Conservation (phyloP, 805 yeast genomes). For the Wickerhamiella spandovensis region DNA sequence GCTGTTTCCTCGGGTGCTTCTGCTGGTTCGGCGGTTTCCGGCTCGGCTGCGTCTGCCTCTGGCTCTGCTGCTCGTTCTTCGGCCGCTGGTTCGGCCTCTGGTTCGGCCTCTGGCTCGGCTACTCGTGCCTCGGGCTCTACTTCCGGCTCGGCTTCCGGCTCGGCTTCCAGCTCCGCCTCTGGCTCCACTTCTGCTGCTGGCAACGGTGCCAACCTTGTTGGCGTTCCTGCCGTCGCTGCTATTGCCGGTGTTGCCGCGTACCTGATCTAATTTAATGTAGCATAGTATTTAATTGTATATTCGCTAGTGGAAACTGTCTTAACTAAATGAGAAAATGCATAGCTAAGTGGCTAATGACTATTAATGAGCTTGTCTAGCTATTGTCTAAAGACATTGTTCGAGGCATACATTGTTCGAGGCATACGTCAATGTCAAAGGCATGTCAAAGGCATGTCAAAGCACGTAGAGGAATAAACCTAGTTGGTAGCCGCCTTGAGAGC, state of each 20-base stretch:
- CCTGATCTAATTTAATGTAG: background rate
- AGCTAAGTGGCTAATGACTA: too few species aligned
- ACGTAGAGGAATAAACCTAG: too few species aligned
- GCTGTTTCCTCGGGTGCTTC: background rate
- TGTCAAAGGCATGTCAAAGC: too few species aligned
- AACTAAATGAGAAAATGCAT: too few species aligned
- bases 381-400: too few species aligned
- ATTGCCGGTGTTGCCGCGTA: background rate
- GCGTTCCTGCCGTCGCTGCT: background rate
- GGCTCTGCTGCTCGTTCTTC: background rate
- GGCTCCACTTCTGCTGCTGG: background rate
- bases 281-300: background rate
- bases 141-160: background rate
- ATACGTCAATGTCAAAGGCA: too few species aligned
- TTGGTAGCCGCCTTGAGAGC: conserved; percentile 39
- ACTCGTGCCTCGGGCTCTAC: background rate
- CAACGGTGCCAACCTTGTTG: background rate
- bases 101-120: conserved; percentile 5
- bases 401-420: too few species aligned
- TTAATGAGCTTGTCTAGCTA: too few species aligned
- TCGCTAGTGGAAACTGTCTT: background rate
- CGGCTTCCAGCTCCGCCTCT: background rate
- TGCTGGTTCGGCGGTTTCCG: conserved; percentile 1
- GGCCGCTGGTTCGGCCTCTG: conserved; percentile 3
- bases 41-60: conserved; percentile 4